phyloP scores from a whole-genome alignment of 495 filamentous ascomycete genomes.

The Aspergillus conjunctus region DNA sequence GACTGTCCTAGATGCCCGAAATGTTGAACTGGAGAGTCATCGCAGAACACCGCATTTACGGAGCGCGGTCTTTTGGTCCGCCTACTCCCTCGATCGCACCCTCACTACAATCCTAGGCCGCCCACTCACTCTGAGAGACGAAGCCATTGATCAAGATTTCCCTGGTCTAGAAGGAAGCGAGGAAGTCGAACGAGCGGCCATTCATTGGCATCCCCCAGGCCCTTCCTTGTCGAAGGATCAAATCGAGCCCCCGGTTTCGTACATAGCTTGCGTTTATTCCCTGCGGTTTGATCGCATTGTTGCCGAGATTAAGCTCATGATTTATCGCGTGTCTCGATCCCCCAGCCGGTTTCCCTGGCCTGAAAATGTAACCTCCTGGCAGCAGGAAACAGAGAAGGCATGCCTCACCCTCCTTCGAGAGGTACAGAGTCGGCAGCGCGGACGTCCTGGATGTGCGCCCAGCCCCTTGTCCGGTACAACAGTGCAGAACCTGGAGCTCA shows the following conservation, averaged over 20 bases:
- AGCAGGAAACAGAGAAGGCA: background rate
- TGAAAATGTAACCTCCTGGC: background rate
- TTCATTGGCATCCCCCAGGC: background rate
- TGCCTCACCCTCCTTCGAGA: background rate
- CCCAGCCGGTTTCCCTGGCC: background rate
- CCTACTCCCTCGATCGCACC: background rate
- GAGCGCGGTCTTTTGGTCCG: background rate
- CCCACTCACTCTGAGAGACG: background rate
- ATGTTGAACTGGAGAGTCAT: background rate
- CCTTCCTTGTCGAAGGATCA: background rate
- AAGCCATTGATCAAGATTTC: background rate
- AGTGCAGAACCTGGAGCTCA: background rate
- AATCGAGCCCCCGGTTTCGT: background rate
- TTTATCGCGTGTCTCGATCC: background rate
- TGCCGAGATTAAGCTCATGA: background rate
- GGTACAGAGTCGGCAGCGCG: background rate
- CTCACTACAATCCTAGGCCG: background rate
- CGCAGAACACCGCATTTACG: background rate
- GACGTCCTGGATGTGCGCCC: background rate
- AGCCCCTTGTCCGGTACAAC: background rate
- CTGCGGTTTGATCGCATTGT: background rate
- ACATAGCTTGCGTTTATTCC: background rate
- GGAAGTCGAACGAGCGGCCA: background rate
- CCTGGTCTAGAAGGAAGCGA: background rate
- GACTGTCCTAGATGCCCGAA: background rate